These are phyloP conservation scores for Rugonectria rugulosa DNA, from an alignment of 2,329 filamentous ascomycete species.

Conservation along the genomic window DNA sequence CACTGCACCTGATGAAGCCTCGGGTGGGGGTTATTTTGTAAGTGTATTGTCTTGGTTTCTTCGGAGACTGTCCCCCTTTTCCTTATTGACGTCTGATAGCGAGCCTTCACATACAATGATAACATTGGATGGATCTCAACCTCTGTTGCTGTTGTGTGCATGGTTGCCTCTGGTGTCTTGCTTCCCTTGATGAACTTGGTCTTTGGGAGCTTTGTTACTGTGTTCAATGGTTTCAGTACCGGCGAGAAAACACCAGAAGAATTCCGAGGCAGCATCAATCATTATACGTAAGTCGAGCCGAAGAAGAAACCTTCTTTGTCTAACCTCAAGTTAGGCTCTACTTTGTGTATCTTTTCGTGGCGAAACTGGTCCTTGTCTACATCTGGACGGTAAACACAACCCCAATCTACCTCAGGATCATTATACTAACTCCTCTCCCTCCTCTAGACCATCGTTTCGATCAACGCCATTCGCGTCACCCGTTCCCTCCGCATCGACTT, in stretches of 20 bases:
- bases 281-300: not conserved
- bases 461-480: conserved; percentile 42
- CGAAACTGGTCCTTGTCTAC: not conserved
- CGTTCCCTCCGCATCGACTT: conserved; percentile 51
- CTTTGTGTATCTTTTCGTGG: not conserved
- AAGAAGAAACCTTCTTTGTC: not conserved
- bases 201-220: not conserved
- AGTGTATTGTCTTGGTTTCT: not conserved
- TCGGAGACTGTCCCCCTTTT: not conserved
- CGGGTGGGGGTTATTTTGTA: conserved; percentile 5
- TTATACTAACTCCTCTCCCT: not conserved
- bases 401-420: not conserved
- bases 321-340: not conserved
- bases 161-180: not conserved
- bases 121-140: conserved; percentile 4
- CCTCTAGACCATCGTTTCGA: not conserved
- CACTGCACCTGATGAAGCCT: not conserved
- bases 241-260: not conserved
- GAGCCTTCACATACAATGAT: conserved; percentile 11
- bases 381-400: not conserved
- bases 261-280: not conserved
- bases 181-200: not conserved
- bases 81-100: not conserved
- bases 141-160: not conserved
- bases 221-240: not conserved